Evolutionary conservation across 768 basidiomycete species (phyloP), one percentile per base, ranked within the genome.

Genomic region (Mycena epipterygia): DNA sequence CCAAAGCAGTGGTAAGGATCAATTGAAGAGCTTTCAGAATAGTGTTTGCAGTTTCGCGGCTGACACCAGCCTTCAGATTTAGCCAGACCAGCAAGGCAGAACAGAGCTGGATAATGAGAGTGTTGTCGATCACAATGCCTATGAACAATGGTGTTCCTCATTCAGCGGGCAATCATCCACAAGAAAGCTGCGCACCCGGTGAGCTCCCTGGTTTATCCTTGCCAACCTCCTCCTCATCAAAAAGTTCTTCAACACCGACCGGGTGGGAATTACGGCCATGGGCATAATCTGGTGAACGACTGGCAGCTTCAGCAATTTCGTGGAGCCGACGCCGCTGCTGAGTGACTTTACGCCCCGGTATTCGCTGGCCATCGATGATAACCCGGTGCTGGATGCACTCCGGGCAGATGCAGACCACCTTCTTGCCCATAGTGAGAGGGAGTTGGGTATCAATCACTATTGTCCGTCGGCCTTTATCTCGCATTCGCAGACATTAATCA

Each of bases 11-110:
- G 25, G 27, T 41, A 16, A 67, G 23, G 21, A 72, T 72, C n/a
- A 72, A 53, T 46, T 64, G 60, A 51, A 72, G 71, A 30, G 60
- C 71, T 48, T 48, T n/a, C n/a, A n/a, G n/a, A n/a, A n/a, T n/a
- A n/a, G n/a, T n/a, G n/a, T n/a, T n/a, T n/a, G n/a, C n/a, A n/a
- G n/a, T n/a, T n/a, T n/a, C n/a, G n/a, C n/a, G n/a, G n/a, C n/a
- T n/a, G n/a, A n/a, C n/a, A n/a, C n/a, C n/a, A n/a, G n/a, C n/a
- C n/a, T n/a, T n/a, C n/a, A n/a, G n/a, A n/a, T n/a, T n/a, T n/a
- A n/a, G n/a, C n/a, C n/a, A n/a, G n/a, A n/a, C n/a, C n/a, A n/a
- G n/a, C n/a, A n/a, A n/a, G n/a, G n/a, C n/a, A n/a, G n/a, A n/a
- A n/a, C n/a, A n/a, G n/a, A n/a, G n/a, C n/a, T n/a, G n/a, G n/a